A percentile compares a stretch with the other conserved stretches of the same genome.
Evolutionary conservation across 2,329 filamentous ascomycete genomes (phyloP).

Genomic region (Colletotrichum neosansevieriae): DNA sequence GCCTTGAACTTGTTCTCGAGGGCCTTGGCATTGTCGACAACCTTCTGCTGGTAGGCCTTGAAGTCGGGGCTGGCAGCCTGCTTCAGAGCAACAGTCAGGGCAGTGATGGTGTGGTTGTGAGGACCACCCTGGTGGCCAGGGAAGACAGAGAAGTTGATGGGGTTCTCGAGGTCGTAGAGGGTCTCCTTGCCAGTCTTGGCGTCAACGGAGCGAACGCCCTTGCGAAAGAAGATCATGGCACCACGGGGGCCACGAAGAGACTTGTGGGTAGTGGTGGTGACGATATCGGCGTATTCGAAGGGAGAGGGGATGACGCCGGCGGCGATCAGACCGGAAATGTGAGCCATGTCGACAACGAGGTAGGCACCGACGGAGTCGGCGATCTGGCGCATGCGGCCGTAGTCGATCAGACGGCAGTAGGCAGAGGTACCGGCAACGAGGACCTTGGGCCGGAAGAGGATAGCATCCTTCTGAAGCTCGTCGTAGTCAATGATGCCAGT

Average conservation of each 20-base stretch:
- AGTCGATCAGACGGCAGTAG: slow-evolving; percentile 98
- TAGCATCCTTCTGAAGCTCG: slow-evolving; percentile 87
- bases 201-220: slow-evolving; percentile 91
- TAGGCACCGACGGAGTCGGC: slow-evolving; percentile 94
- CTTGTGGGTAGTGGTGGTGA: slow-evolving; percentile 99
- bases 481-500: slow-evolving; percentile 99
- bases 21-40: slow-evolving; percentile 92
- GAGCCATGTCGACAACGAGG: slow-evolving; percentile 97
- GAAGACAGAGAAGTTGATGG: slow-evolving; percentile 99
- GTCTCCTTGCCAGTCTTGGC: slow-evolving; percentile 91
- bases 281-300: slow-evolving; percentile 92
- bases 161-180: slow-evolving; percentile 92
- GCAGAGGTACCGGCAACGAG: slow-evolving; percentile 97
- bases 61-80: slow-evolving; percentile 93
- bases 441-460: slow-evolving; percentile 94
- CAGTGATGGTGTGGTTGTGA: slow-evolving; percentile 99
- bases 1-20: slow-evolving; percentile 87
- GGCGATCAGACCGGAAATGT: slow-evolving; percentile 96
- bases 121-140: slow-evolving; percentile 98
- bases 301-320: slow-evolving; percentile 93
- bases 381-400: slow-evolving; percentile 94
- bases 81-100: slow-evolving; percentile 92
- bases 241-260: slow-evolving; percentile 96
- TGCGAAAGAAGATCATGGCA: slow-evolving; percentile 99
- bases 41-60: slow-evolving; percentile 92